Percentiles rank a stretch among this genome's conserved stretches.
Conservation (phyloP, 805 yeast genomes). For the Metschnikowia borealis region DNA sequence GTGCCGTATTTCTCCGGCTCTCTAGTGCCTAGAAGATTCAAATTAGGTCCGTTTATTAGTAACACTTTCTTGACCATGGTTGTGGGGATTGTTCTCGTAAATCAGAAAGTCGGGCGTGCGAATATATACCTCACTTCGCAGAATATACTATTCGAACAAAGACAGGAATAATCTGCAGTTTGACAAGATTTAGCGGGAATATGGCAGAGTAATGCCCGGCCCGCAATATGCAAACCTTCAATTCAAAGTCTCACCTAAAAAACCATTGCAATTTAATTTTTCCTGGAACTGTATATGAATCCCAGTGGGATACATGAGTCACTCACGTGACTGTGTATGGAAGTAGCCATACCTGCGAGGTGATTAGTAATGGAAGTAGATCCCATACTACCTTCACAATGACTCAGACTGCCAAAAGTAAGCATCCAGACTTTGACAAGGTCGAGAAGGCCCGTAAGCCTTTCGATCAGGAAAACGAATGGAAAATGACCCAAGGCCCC, state of each 20-base stretch:
- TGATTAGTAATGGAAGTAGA: not conserved
- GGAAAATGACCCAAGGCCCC: conserved; percentile 24
- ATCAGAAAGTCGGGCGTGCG: not conserved
- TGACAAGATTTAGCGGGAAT: not conserved
- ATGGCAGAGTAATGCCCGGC: too few species aligned
- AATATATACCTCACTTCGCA: not conserved
- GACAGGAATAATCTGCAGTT: not conserved
- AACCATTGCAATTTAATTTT: not conserved
- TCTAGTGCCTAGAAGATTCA: conserved; percentile 43
- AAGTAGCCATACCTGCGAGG: not conserved
- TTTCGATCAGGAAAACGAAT: conserved; percentile 7
- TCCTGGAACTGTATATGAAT: too few species aligned
- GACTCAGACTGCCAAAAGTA: conserved; percentile 1
- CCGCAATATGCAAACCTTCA: too few species aligned
- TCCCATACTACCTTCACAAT: not conserved
- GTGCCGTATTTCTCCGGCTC: conserved; percentile 49
- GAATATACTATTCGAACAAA: not conserved
- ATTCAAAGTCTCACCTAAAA: not conserved
- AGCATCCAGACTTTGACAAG: conserved; percentile 11
- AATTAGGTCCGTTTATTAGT: conserved; percentile 47
- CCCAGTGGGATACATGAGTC: not conserved
- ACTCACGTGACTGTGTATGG: not conserved
- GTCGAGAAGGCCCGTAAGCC: conserved; percentile 10
- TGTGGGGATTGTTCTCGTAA: not conserved
- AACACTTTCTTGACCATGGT: conserved; percentile 41